Evolutionary conservation across 345 rosid species (phyloP).

Genomic region (Eucalyptus paniculata): DNA sequence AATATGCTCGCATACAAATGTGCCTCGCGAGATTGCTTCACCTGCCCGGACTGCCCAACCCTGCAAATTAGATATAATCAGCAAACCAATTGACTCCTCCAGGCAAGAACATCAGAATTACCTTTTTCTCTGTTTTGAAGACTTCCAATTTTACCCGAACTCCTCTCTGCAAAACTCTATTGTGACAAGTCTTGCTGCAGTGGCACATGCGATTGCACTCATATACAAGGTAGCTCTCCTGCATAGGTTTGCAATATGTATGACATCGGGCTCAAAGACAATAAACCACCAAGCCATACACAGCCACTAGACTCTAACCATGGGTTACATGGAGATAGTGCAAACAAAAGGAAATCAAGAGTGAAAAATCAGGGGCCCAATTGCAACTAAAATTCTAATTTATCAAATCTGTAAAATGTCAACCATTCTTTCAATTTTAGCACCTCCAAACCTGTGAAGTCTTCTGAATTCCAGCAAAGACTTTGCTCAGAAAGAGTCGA

Average conservation of each 20-base stretch:
- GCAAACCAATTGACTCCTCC: neutral
- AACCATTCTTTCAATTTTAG: neutral
- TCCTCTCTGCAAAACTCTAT: constrained; percentile 92
- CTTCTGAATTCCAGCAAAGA: neutral
- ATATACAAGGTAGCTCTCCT: constrained; percentile 98
- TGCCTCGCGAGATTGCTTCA: constrained; percentile 77
- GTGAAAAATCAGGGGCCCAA: neutral
- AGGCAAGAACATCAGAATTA: constrained; percentile 5
- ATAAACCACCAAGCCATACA: neutral
- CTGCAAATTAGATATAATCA: constrained; percentile 14
- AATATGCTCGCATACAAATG: constrained; percentile 75
- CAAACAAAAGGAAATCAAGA: neutral
- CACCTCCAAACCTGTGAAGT: neutral
- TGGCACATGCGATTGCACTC: constrained; percentile 84
- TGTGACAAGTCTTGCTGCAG: constrained; percentile 68
- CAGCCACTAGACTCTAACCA: neutral
- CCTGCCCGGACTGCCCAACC: constrained; percentile 97
- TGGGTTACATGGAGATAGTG: neutral
- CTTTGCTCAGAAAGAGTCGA: neutral
- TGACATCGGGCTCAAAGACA: neutral
- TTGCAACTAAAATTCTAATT: neutral
- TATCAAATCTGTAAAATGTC: neutral
- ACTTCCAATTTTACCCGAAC: constrained; percentile 64
- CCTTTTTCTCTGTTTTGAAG: constrained; percentile 72
- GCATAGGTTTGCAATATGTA: constrained; percentile 4